These are phyloP conservation scores for Leptographium procerum DNA, from an alignment of 2,329 filamentous ascomycete genomes.

Conservation along the genomic window DNA sequence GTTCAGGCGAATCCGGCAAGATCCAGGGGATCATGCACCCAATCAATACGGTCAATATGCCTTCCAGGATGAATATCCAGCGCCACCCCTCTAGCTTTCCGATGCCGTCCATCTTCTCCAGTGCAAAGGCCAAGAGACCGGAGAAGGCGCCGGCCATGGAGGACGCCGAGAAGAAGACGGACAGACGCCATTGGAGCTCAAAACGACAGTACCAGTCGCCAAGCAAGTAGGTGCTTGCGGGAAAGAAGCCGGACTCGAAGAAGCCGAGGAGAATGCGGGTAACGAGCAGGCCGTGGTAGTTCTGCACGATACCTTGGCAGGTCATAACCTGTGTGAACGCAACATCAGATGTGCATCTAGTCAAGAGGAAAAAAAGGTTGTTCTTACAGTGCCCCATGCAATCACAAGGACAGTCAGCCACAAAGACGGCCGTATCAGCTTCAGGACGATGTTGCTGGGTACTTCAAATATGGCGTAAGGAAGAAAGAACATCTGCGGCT, in stretches of 20 bases:
- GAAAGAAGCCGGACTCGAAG: slow-evolving; percentile 54
- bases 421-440: slow-evolving; percentile 58
- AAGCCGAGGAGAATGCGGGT: slow-evolving; percentile 49
- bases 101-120: slow-evolving; percentile 20
- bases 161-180: not conserved
- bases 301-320: slow-evolving; percentile 38
- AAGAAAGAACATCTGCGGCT: slow-evolving; percentile 55
- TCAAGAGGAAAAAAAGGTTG: not conserved
- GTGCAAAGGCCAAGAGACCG: not conserved
- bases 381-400: slow-evolving; percentile 29
- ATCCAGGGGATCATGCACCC: slow-evolving; percentile 8
- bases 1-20: slow-evolving; percentile 23
- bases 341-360: not conserved
- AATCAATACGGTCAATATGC: slow-evolving; percentile 15
- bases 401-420: slow-evolving; percentile 72
- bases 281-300: slow-evolving; percentile 32
- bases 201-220: slow-evolving; percentile 1
- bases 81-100: slow-evolving; percentile 40
- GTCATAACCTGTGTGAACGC: slow-evolving; percentile 33
- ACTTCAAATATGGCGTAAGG: slow-evolving; percentile 67
- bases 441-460: slow-evolving; percentile 64
- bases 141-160: slow-evolving; percentile 1
- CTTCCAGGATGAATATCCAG: slow-evolving; percentile 46
- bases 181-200: not conserved
- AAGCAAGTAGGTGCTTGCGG: slow-evolving; percentile 28